These are phyloP conservation scores for Cutaneotrichosporon daszewskae DNA, from an alignment of 1,284 basidiomycete genomes.

Conservation along the genomic window DNA sequence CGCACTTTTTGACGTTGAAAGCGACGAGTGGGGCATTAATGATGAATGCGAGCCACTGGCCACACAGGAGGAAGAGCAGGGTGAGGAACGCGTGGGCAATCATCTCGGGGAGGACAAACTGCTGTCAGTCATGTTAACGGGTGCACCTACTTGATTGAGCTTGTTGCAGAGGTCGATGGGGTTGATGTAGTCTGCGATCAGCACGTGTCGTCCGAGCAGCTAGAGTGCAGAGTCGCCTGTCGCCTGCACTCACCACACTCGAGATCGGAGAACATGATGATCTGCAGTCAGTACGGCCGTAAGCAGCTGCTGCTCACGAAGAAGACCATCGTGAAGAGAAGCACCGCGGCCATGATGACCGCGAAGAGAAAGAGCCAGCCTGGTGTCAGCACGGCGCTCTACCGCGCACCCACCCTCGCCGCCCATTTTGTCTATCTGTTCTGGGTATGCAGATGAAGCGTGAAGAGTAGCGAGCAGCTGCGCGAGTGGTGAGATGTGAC, in stretches of 20 bases:
- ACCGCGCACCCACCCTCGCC: conserved; percentile 36
- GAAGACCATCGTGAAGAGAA: conserved; percentile 96
- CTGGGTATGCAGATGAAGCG: background rate
- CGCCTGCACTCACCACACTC: conserved; percentile 60
- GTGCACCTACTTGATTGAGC: conserved; percentile 75
- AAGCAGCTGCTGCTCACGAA: conserved; percentile 65
- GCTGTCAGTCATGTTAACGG: conserved; percentile 7
- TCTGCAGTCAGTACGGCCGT: conserved; percentile 54
- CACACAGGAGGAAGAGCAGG: conserved; percentile 79
- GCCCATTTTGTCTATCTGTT: conserved; percentile 32
- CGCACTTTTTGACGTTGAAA: conserved; percentile 92
- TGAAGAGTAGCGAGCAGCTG: background rate
- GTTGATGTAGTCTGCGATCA: conserved; percentile 78
- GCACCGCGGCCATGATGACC: conserved; percentile 83
- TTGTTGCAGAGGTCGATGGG: conserved; percentile 99
- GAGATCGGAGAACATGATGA: conserved; percentile 99
- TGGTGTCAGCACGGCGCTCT: conserved; percentile 37
- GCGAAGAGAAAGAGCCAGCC: conserved; percentile 93
- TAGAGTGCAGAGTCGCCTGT: too few species aligned
- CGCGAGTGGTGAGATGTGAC: background rate
- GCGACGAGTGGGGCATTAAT: conserved; percentile 85
- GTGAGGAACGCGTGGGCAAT: conserved; percentile 87
- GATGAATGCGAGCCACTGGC: conserved; percentile 92
- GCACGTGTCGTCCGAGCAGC: background rate
- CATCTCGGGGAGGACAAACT: conserved; percentile 99